phyloP scores from a whole-genome alignment of 768 basidiomycete species.

The Lactifluus volemus region DNA sequence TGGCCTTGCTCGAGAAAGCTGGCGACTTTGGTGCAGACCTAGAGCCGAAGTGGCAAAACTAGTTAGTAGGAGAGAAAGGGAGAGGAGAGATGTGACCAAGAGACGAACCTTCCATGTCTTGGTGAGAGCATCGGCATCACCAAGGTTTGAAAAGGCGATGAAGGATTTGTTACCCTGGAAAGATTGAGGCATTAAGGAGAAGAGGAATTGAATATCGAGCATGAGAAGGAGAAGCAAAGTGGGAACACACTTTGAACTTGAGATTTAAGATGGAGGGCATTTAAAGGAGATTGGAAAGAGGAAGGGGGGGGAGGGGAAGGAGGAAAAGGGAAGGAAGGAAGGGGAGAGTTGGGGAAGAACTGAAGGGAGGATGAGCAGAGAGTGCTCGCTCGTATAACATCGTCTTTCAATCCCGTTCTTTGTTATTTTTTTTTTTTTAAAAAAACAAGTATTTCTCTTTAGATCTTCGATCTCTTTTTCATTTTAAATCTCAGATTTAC shows the following conservation, averaged over 20 bases:
- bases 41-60: not conserved
- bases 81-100: conserved; percentile 7
- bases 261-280: conserved; percentile 81
- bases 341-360: not conserved
- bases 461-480: not conserved
- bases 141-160: conserved; percentile 84
- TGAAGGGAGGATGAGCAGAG: not conserved
- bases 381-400: not conserved
- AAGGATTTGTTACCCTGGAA: conserved; percentile 86
- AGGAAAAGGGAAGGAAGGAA: not conserved
- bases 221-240: not conserved
- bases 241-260: conserved; percentile 64
- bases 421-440: too few species aligned
- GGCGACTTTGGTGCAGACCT: conserved; percentile 89
- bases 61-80: not conserved
- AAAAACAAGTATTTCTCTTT: not conserved
- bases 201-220: conserved; percentile 17
- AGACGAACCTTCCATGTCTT: conserved; percentile 81
- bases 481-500: not conserved
- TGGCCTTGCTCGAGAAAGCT: conserved; percentile 87
- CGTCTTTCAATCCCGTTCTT: too few species aligned
- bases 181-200: conserved; percentile 16
- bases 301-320: not conserved
- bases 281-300: conserved; percentile 16
- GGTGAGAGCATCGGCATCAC: conserved; percentile 75